These are phyloP conservation scores for Moesziomyces antarcticus DNA, from an alignment of 1,284 basidiomycete species.

Conservation along the genomic window DNA sequence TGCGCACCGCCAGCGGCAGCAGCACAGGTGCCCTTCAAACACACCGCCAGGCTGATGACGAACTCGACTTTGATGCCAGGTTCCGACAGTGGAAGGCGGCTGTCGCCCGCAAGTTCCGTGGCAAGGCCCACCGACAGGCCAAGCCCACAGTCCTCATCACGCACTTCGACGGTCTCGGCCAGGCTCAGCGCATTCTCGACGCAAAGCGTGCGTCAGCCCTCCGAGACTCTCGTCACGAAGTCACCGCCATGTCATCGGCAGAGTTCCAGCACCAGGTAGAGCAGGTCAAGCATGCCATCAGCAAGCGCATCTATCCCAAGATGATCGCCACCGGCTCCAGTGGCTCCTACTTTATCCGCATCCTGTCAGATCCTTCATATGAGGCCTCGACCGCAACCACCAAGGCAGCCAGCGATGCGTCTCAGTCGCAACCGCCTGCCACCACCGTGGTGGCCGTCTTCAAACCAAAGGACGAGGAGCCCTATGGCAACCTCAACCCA, in stretches of 20 bases:
- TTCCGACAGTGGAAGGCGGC: slow-evolving; percentile 53
- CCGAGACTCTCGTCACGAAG: slow-evolving; percentile 13
- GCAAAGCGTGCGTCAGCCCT: slow-evolving; percentile 1
- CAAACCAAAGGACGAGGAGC: slow-evolving; percentile 67
- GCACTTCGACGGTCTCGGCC: slow-evolving; percentile 35
- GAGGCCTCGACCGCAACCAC: neutral
- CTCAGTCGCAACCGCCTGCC: slow-evolving; percentile 1
- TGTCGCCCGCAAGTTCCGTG: slow-evolving; percentile 47
- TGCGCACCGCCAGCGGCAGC: slow-evolving; percentile 5
- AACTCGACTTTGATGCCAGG: slow-evolving; percentile 54
- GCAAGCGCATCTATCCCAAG: slow-evolving; percentile 57
- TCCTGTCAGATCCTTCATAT: slow-evolving; percentile 7
- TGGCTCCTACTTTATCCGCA: slow-evolving; percentile 64
- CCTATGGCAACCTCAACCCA: slow-evolving; percentile 65
- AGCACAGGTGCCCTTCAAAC: neutral
- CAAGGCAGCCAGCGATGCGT: neutral
- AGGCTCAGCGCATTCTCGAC: slow-evolving; percentile 16
- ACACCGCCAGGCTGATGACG: slow-evolving; percentile 13
- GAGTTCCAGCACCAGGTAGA: slow-evolving; percentile 48
- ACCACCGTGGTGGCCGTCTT: slow-evolving; percentile 58
- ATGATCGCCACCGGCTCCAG: slow-evolving; percentile 65
- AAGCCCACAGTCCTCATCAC: slow-evolving; percentile 33
- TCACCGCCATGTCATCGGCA: slow-evolving; percentile 29
- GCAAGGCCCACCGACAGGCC: slow-evolving; percentile 14
- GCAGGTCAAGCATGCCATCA: slow-evolving; percentile 56